Conservation (phyloP, 75 land plant species). For the Pinus tabuliformis region DNA sequence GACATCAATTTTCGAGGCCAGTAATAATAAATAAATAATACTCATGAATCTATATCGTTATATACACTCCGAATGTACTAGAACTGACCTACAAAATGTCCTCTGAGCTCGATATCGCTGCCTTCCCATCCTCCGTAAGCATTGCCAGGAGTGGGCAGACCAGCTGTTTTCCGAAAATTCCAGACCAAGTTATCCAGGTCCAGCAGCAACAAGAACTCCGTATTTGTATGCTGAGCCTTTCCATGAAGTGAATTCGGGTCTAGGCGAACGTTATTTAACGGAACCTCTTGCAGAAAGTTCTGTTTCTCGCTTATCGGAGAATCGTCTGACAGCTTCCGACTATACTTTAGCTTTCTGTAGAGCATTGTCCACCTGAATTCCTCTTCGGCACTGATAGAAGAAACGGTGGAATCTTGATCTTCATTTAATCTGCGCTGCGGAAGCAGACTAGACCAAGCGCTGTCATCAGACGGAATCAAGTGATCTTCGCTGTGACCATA, state of each 20-base stretch:
- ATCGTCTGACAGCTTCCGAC: background rate
- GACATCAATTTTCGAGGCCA: no score
- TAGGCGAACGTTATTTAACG: slow-evolving; percentile 78
- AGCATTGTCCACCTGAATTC: slow-evolving; percentile 1
- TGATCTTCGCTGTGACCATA: slow-evolving; percentile 13
- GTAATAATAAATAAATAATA: no score
- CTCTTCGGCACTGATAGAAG: background rate
- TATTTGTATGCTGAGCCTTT: slow-evolving; percentile 79
- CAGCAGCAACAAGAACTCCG: slow-evolving; percentile 81
- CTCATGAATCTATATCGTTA: no score
- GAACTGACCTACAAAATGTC: slow-evolving; percentile 88
- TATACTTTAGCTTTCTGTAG: background rate
- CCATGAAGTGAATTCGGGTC: slow-evolving; percentile 47
- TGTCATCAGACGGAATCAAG: slow-evolving; percentile 39
- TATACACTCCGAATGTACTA: background rate
- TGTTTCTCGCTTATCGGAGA: background rate
- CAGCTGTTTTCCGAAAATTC: slow-evolving; percentile 80
- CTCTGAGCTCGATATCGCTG: slow-evolving; percentile 63
- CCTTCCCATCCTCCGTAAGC: slow-evolving; percentile 93
- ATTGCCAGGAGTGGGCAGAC: slow-evolving; percentile 56
- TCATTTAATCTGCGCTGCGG: slow-evolving; percentile 4
- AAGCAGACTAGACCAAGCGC: slow-evolving; percentile 26
- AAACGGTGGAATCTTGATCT: background rate
- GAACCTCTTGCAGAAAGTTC: slow-evolving; percentile 55
- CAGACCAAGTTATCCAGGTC: slow-evolving; percentile 81